Evolutionary conservation across 148 eudicot genomes (phyloP).

Genomic region (Fagopyrum esculentum): DNA sequence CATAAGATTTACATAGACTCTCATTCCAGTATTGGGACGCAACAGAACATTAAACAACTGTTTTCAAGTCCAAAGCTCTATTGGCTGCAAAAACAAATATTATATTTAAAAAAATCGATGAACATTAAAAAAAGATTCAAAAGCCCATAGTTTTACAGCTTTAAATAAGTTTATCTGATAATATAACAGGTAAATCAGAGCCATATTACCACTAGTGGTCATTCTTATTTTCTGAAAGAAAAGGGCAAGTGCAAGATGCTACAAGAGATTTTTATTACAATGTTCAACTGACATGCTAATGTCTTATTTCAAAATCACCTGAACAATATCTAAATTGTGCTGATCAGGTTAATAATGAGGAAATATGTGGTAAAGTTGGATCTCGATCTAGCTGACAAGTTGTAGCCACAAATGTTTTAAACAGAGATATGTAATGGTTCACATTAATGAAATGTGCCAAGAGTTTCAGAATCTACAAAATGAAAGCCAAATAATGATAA

Average conservation of each 20-base stretch:
- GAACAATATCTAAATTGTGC: no score
- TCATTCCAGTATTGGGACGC: slow-evolving; percentile 75
- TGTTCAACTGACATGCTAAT: not conserved
- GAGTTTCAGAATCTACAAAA: no score
- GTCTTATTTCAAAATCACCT: no score
- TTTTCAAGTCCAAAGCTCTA: slow-evolving; percentile 98
- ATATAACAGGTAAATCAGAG: not conserved
- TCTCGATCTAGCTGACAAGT: no score
- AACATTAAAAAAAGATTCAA: not conserved
- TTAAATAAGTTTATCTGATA: not conserved
- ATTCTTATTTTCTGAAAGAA: not conserved
- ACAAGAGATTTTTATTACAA: not conserved
- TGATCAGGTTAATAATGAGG: no score
- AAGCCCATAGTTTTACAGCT: not conserved
- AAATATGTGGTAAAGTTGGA: no score
- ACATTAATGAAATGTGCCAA: no score
- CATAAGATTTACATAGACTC: slow-evolving; percentile 81
- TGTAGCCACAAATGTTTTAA: no score
- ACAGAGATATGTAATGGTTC: no score
- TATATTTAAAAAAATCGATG: not conserved
- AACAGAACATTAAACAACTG: slow-evolving; percentile 76
- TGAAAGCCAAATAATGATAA: no score
- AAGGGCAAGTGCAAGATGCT: not conserved
- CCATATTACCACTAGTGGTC: not conserved
- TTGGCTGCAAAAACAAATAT: slow-evolving; percentile 49